Percentiles rank a stretch among this genome's conserved stretches.
Evolutionary conservation across 1,139 yeast species (phyloP).

Genomic region (Arxiozyma telluris): DNA sequence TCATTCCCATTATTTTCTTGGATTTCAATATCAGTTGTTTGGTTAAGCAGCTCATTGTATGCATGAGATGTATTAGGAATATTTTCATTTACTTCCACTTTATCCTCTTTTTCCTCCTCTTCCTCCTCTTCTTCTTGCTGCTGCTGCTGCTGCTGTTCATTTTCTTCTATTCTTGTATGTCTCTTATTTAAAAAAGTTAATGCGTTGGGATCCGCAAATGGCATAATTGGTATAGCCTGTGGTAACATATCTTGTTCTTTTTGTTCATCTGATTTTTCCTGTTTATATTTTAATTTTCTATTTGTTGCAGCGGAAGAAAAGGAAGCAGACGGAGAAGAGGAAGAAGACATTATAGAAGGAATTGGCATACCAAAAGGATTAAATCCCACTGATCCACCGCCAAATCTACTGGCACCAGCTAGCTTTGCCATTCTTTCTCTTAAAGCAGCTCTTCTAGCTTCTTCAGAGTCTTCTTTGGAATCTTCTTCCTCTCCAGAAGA

Average conservation of each 20-base stretch:
- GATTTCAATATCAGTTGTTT: constrained; percentile 2
- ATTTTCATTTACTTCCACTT: neutral
- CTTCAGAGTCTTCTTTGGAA: constrained; percentile 63
- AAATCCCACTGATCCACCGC: constrained; percentile 59
- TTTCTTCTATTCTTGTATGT: constrained; percentile 2
- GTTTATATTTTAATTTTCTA: constrained; percentile 1
- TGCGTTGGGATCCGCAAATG: constrained; percentile 36
- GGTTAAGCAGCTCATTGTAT: constrained; percentile 1
- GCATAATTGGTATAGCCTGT: constrained; percentile 44
- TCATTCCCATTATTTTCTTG: neutral
- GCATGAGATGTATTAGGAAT: neutral
- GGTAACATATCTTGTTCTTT: constrained; percentile 24
- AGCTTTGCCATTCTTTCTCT: constrained; percentile 94
- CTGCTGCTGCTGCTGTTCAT: too few relatives aligned
- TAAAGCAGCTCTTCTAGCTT: constrained; percentile 63
- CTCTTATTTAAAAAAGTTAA: constrained; percentile 19
- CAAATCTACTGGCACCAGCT: constrained; percentile 85
- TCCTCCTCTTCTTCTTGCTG: neutral
- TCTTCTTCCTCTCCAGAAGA: constrained; percentile 26
- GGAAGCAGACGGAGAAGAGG: too few relatives aligned
- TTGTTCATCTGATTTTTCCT: neutral
- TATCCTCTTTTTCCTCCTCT: neutral
- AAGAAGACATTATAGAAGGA: constrained; percentile 11
- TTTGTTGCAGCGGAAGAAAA: constrained; percentile 29
- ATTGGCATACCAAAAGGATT: constrained; percentile 44